Conservation (phyloP, 352 stramenopile genomes). For the Globisporangium yorkense region DNA sequence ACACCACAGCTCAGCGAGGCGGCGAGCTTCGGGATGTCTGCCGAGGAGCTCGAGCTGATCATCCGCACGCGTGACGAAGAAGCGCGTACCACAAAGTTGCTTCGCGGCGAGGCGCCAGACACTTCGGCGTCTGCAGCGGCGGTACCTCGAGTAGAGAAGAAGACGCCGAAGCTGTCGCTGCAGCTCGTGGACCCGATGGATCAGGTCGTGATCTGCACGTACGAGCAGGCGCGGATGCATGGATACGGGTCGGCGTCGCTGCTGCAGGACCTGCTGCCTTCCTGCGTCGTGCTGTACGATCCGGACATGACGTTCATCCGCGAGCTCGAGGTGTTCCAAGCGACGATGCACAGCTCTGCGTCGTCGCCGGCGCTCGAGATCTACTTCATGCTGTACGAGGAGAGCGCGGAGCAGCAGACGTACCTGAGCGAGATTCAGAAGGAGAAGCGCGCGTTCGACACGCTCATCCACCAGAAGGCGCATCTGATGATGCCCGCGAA, state of each 20-base stretch:
- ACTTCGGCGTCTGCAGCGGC: background rate
- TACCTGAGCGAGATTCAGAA: constrained; percentile 92
- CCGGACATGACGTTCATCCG: constrained; percentile 93
- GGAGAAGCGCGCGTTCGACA: constrained; percentile 96
- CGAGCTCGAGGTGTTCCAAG: constrained; percentile 93
- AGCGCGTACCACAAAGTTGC: constrained; percentile 13
- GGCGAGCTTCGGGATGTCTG: constrained; percentile 67
- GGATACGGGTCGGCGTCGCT: constrained; percentile 53
- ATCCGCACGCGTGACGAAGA: constrained; percentile 15
- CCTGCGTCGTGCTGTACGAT: constrained; percentile 94
- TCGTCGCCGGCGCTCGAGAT: constrained; percentile 55
- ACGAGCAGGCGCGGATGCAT: constrained; percentile 66
- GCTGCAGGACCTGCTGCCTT: constrained; percentile 88
- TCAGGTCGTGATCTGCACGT: constrained; percentile 72
- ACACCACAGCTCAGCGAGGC: constrained; percentile 27
- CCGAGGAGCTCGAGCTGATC: constrained; percentile 58
- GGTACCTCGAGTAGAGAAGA: background rate
- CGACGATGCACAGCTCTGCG: constrained; percentile 21
- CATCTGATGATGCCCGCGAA: constrained; percentile 88
- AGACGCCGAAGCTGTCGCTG: constrained; percentile 33
- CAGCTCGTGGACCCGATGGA: constrained; percentile 39
- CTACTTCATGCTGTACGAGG: constrained; percentile 96
- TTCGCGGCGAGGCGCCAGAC: background rate
- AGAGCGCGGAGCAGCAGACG: constrained; percentile 94
- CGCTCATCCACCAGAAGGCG: constrained; percentile 94